Evolutionary conservation across 352 stramenopile species (phyloP).

Genomic region (Phytophthora sp.): DNA sequence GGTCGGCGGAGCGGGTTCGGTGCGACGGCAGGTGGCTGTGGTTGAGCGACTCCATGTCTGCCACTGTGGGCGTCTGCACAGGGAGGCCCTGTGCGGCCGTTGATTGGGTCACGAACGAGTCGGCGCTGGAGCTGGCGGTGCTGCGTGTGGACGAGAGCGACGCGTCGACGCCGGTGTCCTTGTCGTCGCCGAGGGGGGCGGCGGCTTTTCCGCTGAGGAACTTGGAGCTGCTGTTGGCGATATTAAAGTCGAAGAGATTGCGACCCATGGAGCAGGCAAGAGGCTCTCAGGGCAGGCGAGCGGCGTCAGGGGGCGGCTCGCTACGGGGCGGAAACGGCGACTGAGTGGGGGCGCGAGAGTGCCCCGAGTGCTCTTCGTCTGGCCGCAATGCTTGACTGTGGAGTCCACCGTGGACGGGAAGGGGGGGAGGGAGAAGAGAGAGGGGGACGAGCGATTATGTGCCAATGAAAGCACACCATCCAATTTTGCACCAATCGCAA

Average conservation of each 20-base stretch:
- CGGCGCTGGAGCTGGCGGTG: slow-evolving; percentile 38
- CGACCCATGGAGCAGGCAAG: slow-evolving; percentile 36
- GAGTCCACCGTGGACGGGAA: no score
- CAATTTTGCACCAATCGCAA: slow-evolving; percentile 21
- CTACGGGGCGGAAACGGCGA: slow-evolving; percentile 7
- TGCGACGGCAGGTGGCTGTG: slow-evolving; percentile 23
- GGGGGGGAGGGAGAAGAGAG: slow-evolving; percentile 15
- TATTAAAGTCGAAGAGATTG: slow-evolving; percentile 50
- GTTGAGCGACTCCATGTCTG: slow-evolving; percentile 36
- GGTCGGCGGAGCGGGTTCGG: slow-evolving; percentile 29
- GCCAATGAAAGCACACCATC: background rate
- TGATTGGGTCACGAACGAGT: slow-evolving; percentile 22
- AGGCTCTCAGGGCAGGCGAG: slow-evolving; percentile 5
- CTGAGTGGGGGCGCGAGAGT: background rate
- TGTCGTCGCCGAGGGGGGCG: slow-evolving; percentile 10
- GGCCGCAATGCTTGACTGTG: slow-evolving; percentile 21
- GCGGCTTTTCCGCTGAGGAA: slow-evolving; percentile 37
- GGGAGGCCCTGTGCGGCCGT: background rate
- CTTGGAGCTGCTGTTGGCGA: slow-evolving; percentile 45
- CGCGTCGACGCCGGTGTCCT: slow-evolving; percentile 15
- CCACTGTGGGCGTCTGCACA: slow-evolving; percentile 2
- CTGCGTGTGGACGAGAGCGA: slow-evolving; percentile 38
- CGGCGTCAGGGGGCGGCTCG: slow-evolving; percentile 4
- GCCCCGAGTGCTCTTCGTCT: slow-evolving; percentile 2
- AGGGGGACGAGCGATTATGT: background rate